phyloP scores from a whole-genome alignment of 805 yeast species.

The Candida tammaniensis region DNA sequence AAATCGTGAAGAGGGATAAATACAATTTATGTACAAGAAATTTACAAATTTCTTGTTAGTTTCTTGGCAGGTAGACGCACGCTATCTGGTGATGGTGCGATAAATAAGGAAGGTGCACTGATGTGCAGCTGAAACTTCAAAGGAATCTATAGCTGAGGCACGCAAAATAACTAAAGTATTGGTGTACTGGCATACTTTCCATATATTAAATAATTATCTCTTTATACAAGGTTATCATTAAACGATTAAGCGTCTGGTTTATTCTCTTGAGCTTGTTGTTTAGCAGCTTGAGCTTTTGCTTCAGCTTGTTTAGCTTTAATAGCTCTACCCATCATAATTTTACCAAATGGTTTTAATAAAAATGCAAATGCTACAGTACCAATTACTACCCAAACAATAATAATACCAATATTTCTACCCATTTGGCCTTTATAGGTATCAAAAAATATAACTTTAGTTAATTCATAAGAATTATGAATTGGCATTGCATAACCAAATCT shows the following conservation, averaged over 20 bases:
- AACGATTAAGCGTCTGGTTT: slow-evolving; percentile 1
- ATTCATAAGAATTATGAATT: slow-evolving; percentile 61
- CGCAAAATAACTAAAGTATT: too few relatives aligned
- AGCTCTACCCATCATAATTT: slow-evolving; percentile 28
- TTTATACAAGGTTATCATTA: background rate
- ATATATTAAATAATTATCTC: too few relatives aligned
- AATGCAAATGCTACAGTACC: slow-evolving; percentile 45
- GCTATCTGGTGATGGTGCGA: too few relatives aligned
- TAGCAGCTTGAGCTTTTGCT: slow-evolving; percentile 8
- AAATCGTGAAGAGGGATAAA: too few relatives aligned
- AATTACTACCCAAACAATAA: slow-evolving; percentile 59
- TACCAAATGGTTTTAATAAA: slow-evolving; percentile 41
- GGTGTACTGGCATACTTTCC: too few relatives aligned
- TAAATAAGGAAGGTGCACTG: too few relatives aligned
- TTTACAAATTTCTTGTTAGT: too few relatives aligned
- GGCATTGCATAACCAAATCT: slow-evolving; percentile 70
- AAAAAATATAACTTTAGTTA: slow-evolving; percentile 57
- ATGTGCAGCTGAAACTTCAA: too few relatives aligned
- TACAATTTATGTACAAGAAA: too few relatives aligned
- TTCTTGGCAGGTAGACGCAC: too few relatives aligned
- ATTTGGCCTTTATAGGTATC: slow-evolving; percentile 53
- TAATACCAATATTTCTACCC: slow-evolving; percentile 60
- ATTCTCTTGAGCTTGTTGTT: slow-evolving; percentile 2
- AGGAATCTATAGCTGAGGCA: too few relatives aligned
- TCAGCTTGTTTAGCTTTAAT: slow-evolving; percentile 13